Evolutionary conservation across 1,284 basidiomycete species (phyloP), one percentile per base, ranked within the genome.

Genomic region (Cryptococcus jaspeensis): DNA sequence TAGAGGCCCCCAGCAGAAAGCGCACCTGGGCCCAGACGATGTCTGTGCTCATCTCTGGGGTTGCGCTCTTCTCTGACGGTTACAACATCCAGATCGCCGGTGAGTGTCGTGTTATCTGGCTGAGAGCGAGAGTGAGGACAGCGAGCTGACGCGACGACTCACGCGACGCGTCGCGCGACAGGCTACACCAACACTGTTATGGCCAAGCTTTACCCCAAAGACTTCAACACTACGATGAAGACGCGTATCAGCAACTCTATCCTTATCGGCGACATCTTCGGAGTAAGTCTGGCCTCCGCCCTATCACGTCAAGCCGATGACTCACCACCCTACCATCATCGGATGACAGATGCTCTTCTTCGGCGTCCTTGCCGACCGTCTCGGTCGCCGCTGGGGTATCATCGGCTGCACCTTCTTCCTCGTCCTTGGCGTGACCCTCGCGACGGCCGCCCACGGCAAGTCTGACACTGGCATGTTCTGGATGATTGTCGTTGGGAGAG

Each of bases 401-500:
- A 42, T 72, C 32, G 52, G 60, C 15, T 66, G 68, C 5, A 72
- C 67, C 3, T 51, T 51, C 16, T 47, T 69, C 20, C 61, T 72
- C 28, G 60, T 72, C 16, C 47, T 68, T 13, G 69, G 70, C 36
- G 61, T 68, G 28, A 63, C 57, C 16, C 49, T 70, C 41, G 56
- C 53, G 18, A 57, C 60, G 12, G 64, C 60, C 1, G 54, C 66
- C 2, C 61, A 60, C 46, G 66, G 62, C 2, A 59, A 55, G 12
- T 54, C 60, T 13, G 58, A 61, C 16, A 35, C 52, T 5, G 69
- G 69, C 38, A 76, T 89, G 43, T 87, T 88, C 66, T 90, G 88
- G 88, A 87, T 86, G 72, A 75, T 90, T 57, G 87, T 87, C 0
- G 74, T 89, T 60, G 85, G 86, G 9, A 80, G 85, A 63, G 87